Conservation (phyloP, 2,329 filamentous ascomycete genomes). For the Xylaria hypoxylon region DNA sequence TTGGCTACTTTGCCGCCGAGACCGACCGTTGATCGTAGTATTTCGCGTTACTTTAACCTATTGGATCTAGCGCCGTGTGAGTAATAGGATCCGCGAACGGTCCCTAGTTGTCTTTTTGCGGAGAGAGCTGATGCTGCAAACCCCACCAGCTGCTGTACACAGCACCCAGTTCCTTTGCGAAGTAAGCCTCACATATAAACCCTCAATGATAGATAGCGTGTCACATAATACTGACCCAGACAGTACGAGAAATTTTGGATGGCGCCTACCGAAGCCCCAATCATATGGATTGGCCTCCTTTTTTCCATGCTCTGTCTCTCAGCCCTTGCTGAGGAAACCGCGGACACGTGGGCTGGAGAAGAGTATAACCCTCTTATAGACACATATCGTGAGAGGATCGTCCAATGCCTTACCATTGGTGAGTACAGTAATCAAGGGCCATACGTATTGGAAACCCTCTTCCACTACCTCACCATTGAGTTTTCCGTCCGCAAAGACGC, state of each 20-base stretch:
- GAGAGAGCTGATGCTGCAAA: slow-evolving; percentile 11
- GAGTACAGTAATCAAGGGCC: slow-evolving; percentile 64
- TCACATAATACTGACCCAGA: slow-evolving; percentile 64
- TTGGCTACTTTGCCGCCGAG: slow-evolving; percentile 46
- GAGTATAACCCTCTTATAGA: slow-evolving; percentile 56
- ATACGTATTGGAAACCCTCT: slow-evolving; percentile 64
- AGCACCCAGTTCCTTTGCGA: slow-evolving; percentile 63
- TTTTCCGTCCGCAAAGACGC: slow-evolving; percentile 64
- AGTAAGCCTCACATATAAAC: slow-evolving; percentile 30
- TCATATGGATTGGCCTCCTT: slow-evolving; percentile 65
- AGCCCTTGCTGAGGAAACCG: slow-evolving; percentile 61
- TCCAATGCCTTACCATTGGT: slow-evolving; percentile 63
- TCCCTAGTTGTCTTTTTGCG: too few relatives aligned
- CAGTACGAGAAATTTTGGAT: slow-evolving; percentile 45
- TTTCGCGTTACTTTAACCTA: slow-evolving; percentile 47
- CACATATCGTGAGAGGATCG: slow-evolving; percentile 61
- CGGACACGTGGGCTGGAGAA: slow-evolving; percentile 37
- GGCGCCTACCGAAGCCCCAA: slow-evolving; percentile 56
- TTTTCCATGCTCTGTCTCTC: slow-evolving; percentile 67
- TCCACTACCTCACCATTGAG: slow-evolving; percentile 64
- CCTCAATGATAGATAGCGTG: not conserved
- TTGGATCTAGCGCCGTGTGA: slow-evolving; percentile 47
- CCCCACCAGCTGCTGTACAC: slow-evolving; percentile 51
- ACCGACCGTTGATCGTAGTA: slow-evolving; percentile 42
- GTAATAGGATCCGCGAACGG: slow-evolving; percentile 35